A percentile compares a stretch with the other conserved stretches of the same genome.
phyloP scores from a whole-genome alignment of 257 asterid species.

The Fraxinus cuspidata region DNA sequence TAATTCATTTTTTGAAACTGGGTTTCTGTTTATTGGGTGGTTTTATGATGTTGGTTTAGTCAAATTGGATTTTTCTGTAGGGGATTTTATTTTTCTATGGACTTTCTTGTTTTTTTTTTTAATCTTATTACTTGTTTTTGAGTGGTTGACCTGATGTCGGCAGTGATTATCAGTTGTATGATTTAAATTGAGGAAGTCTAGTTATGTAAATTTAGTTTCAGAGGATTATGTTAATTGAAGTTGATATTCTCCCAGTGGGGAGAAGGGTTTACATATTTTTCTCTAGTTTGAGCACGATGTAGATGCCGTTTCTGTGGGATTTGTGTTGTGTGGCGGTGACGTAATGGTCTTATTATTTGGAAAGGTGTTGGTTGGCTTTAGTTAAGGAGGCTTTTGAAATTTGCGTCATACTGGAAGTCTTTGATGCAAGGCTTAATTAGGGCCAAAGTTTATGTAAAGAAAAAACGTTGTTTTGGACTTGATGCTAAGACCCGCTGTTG shows the following conservation, averaged over 20 bases:
- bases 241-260: neutral
- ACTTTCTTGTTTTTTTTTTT: neutral
- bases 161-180: neutral
- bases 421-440: neutral
- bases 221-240: neutral
- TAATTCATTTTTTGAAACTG: neutral
- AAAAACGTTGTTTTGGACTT: no score
- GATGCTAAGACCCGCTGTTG: no score
- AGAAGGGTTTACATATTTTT: neutral
- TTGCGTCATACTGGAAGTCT: neutral
- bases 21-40: neutral
- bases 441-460: neutral
- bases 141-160: conserved; percentile 24
- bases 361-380: neutral
- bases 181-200: conserved; percentile 9
- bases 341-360: neutral
- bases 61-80: neutral
- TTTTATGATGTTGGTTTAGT: neutral
- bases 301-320: neutral
- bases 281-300: neutral
- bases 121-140: neutral
- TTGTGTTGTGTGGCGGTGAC: neutral
- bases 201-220: neutral
- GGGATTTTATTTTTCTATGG: neutral
- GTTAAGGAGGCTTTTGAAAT: neutral